Conservation (phyloP, 441 rosid species). For the Syzygium syzygioides region DNA sequence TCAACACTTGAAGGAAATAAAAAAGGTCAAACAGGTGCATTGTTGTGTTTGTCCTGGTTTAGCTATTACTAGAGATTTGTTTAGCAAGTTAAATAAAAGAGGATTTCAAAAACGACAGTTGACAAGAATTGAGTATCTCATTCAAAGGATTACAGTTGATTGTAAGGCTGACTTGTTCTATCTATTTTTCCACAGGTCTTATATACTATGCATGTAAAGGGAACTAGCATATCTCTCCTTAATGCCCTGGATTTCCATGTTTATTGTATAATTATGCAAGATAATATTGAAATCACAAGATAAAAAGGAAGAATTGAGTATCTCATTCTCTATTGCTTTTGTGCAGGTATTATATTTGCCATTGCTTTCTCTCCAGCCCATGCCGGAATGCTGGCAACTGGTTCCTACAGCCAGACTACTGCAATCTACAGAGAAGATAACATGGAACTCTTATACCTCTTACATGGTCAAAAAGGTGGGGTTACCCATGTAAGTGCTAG, state of each 20-base stretch:
- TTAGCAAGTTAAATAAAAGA: background rate
- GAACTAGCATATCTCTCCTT: background rate
- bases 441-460: slow-evolving; percentile 85
- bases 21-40: slow-evolving; percentile 83
- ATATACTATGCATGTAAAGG: background rate
- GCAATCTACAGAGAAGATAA: slow-evolving; percentile 89
- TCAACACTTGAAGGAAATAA: slow-evolving; percentile 75
- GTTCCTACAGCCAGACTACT: slow-evolving; percentile 79
- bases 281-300: background rate
- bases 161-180: background rate
- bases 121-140: background rate
- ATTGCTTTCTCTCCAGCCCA: slow-evolving; percentile 80
- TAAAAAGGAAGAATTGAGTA: background rate
- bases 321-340: slow-evolving; percentile 6
- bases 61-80: background rate
- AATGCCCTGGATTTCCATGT: background rate
- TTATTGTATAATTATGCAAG: background rate
- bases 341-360: slow-evolving; percentile 73
- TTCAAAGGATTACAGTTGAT: background rate
- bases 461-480: slow-evolving; percentile 97
- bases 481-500: slow-evolving; percentile 72
- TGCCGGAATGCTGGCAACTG: slow-evolving; percentile 83
- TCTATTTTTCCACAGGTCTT: background rate
- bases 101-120: background rate
- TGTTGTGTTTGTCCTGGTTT: background rate